These are phyloP conservation scores for Sugiyamaella boreocaroliniensis DNA, from an alignment of 805 yeast species.

Conservation along the genomic window DNA sequence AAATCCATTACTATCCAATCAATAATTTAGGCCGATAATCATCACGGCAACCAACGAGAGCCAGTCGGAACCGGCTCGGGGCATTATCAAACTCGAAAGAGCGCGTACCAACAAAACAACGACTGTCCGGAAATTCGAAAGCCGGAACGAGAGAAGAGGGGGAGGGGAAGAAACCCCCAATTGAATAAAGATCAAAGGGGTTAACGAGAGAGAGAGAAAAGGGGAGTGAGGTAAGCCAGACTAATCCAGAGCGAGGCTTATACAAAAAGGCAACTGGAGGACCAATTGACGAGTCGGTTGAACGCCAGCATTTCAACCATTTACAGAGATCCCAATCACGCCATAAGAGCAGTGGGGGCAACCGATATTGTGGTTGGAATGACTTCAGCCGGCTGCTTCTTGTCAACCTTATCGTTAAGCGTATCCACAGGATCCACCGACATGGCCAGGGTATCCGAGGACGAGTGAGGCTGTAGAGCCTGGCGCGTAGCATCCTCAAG, in stretches of 20 bases:
- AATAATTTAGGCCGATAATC: not conserved
- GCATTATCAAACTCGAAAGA: too few relatives aligned
- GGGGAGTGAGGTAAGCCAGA: too few relatives aligned
- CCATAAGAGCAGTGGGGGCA: not conserved
- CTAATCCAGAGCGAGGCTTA: too few relatives aligned
- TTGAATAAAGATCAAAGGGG: too few relatives aligned
- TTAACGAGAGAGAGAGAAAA: too few relatives aligned
- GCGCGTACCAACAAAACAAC: too few relatives aligned
- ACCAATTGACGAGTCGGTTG: too few relatives aligned
- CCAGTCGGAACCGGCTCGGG: too few relatives aligned
- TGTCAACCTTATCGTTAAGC: not conserved
- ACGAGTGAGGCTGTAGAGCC: not conserved
- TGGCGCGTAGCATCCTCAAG: constrained; percentile 4
- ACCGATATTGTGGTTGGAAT: not conserved
- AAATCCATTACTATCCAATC: not conserved
- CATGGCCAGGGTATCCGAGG: not conserved
- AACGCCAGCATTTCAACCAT: not conserved
- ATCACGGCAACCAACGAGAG: not conserved
- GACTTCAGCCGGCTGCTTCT: not conserved
- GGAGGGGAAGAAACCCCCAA: too few relatives aligned
- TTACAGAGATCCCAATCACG: not conserved
- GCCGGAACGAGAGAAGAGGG: too few relatives aligned
- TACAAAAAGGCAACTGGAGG: too few relatives aligned
- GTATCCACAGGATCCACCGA: not conserved
- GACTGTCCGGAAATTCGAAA: too few relatives aligned